Base-by-base conservation (phyloP, 2,329 filamentous ascomycete species). In the Penicillium sclerotiorum region DNA sequence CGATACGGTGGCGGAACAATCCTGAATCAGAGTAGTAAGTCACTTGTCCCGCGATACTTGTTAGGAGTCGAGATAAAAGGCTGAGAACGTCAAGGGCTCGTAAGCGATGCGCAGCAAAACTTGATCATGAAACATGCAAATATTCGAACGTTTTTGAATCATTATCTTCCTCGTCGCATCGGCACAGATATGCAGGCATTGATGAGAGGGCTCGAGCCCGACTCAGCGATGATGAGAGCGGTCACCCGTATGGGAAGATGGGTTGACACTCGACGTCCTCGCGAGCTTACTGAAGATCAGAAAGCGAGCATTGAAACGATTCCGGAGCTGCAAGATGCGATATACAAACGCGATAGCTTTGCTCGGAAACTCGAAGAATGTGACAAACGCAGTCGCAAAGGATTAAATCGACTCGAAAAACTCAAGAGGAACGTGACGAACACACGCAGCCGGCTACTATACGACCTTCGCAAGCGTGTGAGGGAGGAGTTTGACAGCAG, bases 91-190 rank as follows among this genome's bases (percentile, higher is more conserved):
- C 35, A 18, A 40, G 37, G 37, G 13, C 22, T 25, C 12, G 53
- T 69, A 25, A 69, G 63, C 46, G 55, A 69, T 50, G 55, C 59
- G 8, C 54, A 65, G 45, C 50, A 63, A 44, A 70, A 70, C 41
- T 39, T 67, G n/a, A 69, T 69, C 18, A 68, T 69, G 47, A 53
- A 61, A 20, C 50, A 67, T 32, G n/a, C 40, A 8, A 35, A 56
- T 27, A 52, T 28, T 22, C 30, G 36, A 5, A 62, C 54, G 2
- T 61, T 63, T 46, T 40, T 62, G 4, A 53, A 58, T n/a, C 37
- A 60, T 51, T 61, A 63, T 37, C 54, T 58, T 40, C 46, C 45
- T 15, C 43, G 46, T 23, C 28, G 48, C 9, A 45, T 58, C 23
- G 42, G 58, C 17, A 50, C 40, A 1, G 52, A 58, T 18, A 52